Evolutionary conservation across 2,329 filamentous ascomycete genomes (phyloP), one percentile per base, ranked within the genome.

Genomic region (Chaetothyriales sp.): DNA sequence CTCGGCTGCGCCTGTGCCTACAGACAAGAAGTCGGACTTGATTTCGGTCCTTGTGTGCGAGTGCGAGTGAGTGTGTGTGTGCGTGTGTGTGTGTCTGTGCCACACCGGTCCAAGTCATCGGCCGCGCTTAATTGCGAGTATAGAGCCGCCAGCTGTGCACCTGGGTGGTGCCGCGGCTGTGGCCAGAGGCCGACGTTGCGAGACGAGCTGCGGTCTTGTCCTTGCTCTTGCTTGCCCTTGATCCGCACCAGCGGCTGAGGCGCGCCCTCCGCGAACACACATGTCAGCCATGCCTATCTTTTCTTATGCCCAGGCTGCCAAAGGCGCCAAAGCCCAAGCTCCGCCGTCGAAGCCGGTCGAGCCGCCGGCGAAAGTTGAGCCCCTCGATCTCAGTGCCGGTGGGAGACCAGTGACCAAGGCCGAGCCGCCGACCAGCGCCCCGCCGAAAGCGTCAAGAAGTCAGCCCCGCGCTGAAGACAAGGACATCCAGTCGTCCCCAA

Each of bases 291-390:
- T 77, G 56, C 73, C 79, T 55, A 73, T 79, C 32, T 95, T 95
- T 66, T 95, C 90, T 53, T 96, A 96, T 69, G 90, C 90, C 62
- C 88, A 95, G 76, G 90, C 90, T 64, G 90, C 90, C 53, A 92
- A 92, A 68, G 87, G 89, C 63, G 63, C 71, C 25, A 69, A 67
- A 60, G 75, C 45, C 45, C 43, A 45, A 45, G 26, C 22, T 32
- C 32, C 32, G 10, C 28, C 44, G 5, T 6, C 28, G 20, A 47
- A 47, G n/a, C 20, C 22, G 8, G 45, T 47, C 9, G 32, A 39
- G 32, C 12, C 32, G 32, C 32, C 10, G 10, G 32, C 32, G 10
- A 47, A 36, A 18, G 20, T 18, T 3, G 45, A 47, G 19, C 15
- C 26, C 2, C 8, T 47, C 45, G 45, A 47, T 10, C 25, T 15